Base-by-base conservation (phyloP, 1,139 yeast species). In the Taiozyma sp. region DNA sequence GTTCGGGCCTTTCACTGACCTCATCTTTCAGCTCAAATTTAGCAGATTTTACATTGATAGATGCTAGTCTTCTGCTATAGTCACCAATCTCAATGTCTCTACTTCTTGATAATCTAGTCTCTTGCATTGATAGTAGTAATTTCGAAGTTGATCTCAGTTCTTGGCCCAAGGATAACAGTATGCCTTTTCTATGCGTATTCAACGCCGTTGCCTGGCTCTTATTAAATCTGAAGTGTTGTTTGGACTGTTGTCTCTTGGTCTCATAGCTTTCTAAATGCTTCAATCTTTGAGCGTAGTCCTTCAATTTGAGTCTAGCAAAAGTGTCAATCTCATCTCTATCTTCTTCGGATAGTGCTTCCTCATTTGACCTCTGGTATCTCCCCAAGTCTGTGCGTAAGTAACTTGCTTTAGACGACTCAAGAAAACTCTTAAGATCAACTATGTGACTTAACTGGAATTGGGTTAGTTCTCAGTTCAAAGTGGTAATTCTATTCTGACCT, bases 281-380 rank as follows among this genome's bases (percentile, higher is more conserved):
- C 48, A 79, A 67, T 61, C 80, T 77, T 54, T 79, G 78, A 50
- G 71, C 72, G 59, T 76, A 67, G 52, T 76, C 75, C 55, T 79
- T 83, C 39, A 80, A 60, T 58, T 77, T 76, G 32, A 73, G 62
- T 52, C 79, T 74, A 45, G 80, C 71, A 53, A 80, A 83, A 51
- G 79, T 76, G 53, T 81, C 86, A 30, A 81, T 71, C 44, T 74
- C 73, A 55, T 79, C 79, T 61, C 80, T 79, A 47, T 80, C 83
- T 6, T 67, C 71, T 10, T 71, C 71, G 2, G 74, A 60, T 60
- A 78, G 66, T 8, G 65, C 28, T 9, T 47, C 48, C 9, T 21
- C 49, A 19, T 30, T 43, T 0, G 43, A 34, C 4, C 43, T 47
- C 16, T 40, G 42, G 26, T 50, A 52, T 21, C 45, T 43, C 3